Evolutionary conservation across 306 rosid genomes (phyloP), one percentile per base, ranked within the genome.

Genomic region (Cucurbita argyrosperma): DNA sequence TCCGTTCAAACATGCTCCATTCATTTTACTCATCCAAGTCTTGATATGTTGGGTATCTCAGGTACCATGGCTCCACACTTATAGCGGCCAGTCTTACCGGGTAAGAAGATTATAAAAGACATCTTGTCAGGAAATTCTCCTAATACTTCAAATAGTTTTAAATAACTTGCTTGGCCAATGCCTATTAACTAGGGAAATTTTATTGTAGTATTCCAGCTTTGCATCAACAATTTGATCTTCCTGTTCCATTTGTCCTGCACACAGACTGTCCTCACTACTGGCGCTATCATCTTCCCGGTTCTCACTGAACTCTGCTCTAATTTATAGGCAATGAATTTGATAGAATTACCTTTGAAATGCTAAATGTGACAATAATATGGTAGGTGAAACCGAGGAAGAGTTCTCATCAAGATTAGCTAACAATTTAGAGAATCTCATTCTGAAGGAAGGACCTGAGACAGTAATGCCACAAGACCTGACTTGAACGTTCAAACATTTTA

Each of bases 241-340:
- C 99, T 37, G 96, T 85, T 77, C 97, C 99, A 49, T 94, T 94
- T 76, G 96, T 91, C 42, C 79, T 88, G 74, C 97, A 94, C 82
- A 94, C 96, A 13, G 99, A 94, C 76, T 94, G 97, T 82, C 99
- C 99, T 42, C 96, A 94, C 78, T 94, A 89, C 76, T 94, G 99
- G 99, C 96, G 97, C 60, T 82, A 65, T 85, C 99, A 91, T 79
- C 96, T 87, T 85, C 99, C 97, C 76, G 99, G 97, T 94, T 61
- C 26, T 51, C 68, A 71, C 80, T 76, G 68, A 70, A 79, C 76
- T 76, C 76, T 76, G 47, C 66, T 21, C 39, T 66, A 10, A 53
- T 35, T 77, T 75, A 59, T 71, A 9, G 56, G n/a, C 56, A 52
- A 5, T 21, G 8, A 52, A 53, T 21, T 53, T 62, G 43, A 51